A percentile compares a stretch with the other conserved stretches of the same genome.
These are phyloP conservation scores for Hypericum perforatum DNA, from an alignment of 345 rosid species.

Conservation along the genomic window DNA sequence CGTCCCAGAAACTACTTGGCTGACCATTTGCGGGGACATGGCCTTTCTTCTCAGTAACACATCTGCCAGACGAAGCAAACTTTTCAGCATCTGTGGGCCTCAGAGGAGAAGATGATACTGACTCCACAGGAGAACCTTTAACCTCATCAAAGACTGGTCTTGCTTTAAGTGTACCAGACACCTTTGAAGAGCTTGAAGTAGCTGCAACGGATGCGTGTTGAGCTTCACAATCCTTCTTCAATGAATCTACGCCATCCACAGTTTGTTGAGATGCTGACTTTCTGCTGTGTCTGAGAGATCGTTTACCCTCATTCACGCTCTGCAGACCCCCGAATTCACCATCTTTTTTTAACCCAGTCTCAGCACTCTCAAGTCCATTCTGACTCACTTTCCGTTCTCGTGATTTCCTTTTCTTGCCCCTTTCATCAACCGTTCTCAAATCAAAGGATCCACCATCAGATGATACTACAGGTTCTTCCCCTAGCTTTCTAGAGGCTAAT, in stretches of 20 bases:
- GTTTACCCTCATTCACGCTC: conserved; percentile 13
- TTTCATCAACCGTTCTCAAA: conserved; percentile 23
- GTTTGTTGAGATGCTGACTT: conserved; percentile 11
- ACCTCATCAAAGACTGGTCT: conserved; percentile 24
- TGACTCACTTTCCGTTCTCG: conserved; percentile 24
- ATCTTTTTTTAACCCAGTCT: conserved; percentile 21
- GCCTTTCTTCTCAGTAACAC: conserved; percentile 19
- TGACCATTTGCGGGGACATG: conserved; percentile 15
- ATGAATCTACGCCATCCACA: conserved; percentile 19
- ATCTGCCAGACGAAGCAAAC: conserved; percentile 18
- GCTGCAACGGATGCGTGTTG: conserved; percentile 34
- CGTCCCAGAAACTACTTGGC: conserved; percentile 20
- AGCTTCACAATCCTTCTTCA: conserved; percentile 27
- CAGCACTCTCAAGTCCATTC: conserved; percentile 25
- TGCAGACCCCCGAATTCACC: conserved; percentile 25
- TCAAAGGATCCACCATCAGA: conserved; percentile 32
- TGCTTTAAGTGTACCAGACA: conserved; percentile 30
- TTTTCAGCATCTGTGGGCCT: conserved; percentile 23
- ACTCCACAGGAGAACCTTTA: conserved; percentile 43
- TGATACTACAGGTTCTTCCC: conserved; percentile 29
- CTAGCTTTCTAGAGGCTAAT: conserved; percentile 24
- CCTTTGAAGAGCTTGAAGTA: conserved; percentile 56
- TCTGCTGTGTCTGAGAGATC: conserved; percentile 15
- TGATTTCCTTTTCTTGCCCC: conserved; percentile 35
- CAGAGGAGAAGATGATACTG: conserved; percentile 44